Evolutionary conservation across 164 flowering plant species (phyloP).

Genomic region (Magnolia sinica): DNA sequence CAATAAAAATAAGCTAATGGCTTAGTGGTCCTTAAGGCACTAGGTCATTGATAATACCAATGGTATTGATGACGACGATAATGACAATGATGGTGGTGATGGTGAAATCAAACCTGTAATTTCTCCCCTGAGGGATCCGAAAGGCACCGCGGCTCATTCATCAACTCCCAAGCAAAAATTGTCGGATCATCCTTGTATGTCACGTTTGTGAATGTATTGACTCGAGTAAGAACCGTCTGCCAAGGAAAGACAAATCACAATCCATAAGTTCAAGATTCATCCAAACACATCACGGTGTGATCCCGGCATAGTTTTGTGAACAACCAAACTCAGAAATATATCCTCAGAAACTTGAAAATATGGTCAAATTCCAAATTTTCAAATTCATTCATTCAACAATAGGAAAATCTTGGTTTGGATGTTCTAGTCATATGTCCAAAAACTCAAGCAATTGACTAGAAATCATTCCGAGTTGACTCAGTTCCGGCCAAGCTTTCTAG

Average conservation of each 20-base stretch:
- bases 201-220: constrained; percentile 72
- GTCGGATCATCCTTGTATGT: constrained; percentile 96
- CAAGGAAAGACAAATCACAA: not conserved
- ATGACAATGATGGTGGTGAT: not conserved
- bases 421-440: no score
- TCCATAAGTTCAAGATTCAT: not conserved
- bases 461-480: no score
- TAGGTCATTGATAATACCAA: not conserved
- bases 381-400: no score
- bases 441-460: no score
- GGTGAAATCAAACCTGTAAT: constrained; percentile 50
- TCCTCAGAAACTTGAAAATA: not conserved
- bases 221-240: constrained; percentile 76
- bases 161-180: constrained; percentile 62
- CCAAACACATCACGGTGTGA: not conserved
- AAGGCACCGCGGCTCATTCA: constrained; percentile 26
- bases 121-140: constrained; percentile 24
- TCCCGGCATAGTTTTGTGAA: not conserved
- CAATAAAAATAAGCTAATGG: no score
- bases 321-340: not conserved
- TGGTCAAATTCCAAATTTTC: no score
- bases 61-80: not conserved
- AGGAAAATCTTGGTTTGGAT: no score
- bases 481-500: no score
- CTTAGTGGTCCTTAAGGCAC: no score